Evolutionary conservation across 108 stramenopile genomes (phyloP).

Genomic region (Asterionellopsis glacialis): DNA sequence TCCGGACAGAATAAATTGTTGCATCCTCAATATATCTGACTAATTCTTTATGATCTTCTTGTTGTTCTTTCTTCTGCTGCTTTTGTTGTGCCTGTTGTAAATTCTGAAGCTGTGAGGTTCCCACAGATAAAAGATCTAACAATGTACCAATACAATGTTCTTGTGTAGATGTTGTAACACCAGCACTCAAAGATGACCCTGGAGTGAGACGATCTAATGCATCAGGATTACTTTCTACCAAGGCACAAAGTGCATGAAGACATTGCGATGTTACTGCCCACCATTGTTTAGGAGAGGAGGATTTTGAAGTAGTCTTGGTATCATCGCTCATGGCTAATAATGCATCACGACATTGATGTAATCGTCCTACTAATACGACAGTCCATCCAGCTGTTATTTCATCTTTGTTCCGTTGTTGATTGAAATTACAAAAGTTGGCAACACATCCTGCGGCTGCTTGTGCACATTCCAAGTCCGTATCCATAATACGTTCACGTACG

Average conservation of each 20-base stretch:
- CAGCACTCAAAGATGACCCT: not conserved
- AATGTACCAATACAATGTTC: conserved; percentile 6
- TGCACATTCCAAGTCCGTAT: conserved; percentile 60
- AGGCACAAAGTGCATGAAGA: conserved; percentile 18
- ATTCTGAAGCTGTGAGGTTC: not conserved
- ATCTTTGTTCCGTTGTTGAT: conserved; percentile 3
- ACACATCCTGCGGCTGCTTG: conserved; percentile 62
- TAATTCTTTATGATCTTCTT: not conserved
- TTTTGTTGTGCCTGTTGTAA: too few species aligned
- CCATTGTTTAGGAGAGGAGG: conserved; percentile 14
- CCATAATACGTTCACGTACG: conserved; percentile 60
- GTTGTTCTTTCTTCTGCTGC: too few species aligned
- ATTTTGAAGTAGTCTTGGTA: too few species aligned
- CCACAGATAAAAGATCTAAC: not conserved
- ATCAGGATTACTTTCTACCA: conserved; percentile 35
- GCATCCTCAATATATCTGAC: conserved; percentile 16
- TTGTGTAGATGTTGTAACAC: conserved; percentile 3
- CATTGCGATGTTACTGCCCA: conserved; percentile 33
- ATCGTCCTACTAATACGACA: conserved; percentile 26
- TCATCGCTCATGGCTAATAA: not conserved
- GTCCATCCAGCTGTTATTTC: conserved; percentile 33
- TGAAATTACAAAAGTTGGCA: conserved; percentile 28
- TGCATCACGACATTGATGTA: conserved; percentile 23
- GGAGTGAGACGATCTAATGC: conserved; percentile 25
- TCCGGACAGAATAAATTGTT: conserved; percentile 39